Conservation (phyloP, 2,329 filamentous ascomycete genomes). For the Beauveria brongniartii region DNA sequence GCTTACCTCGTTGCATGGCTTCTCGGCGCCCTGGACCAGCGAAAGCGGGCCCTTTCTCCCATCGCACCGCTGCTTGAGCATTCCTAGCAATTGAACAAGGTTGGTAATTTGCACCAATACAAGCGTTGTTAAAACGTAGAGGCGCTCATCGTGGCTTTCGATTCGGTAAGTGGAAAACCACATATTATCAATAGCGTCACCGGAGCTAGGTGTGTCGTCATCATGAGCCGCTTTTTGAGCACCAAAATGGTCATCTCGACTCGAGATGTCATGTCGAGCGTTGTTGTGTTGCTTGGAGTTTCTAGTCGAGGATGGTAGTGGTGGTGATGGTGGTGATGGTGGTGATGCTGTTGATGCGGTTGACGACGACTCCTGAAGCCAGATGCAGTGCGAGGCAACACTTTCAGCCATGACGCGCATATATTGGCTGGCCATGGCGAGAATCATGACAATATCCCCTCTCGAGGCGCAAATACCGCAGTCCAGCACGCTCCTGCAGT, state of each 20-base stretch:
- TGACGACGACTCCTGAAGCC: not conserved
- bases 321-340: not conserved
- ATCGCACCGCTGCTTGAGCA: not conserved
- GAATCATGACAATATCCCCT: not conserved
- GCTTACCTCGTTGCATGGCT: not conserved
- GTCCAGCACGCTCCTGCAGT: not conserved
- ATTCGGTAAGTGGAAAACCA: not conserved
- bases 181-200: not conserved
- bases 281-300: not conserved
- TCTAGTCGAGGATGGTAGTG: not conserved
- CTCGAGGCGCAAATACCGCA: not conserved
- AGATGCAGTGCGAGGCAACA: not conserved
- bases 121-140: not conserved
- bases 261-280: not conserved
- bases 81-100: not conserved
- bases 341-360: not conserved
- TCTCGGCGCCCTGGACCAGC: not conserved
- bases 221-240: not conserved
- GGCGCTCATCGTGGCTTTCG: not conserved
- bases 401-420: not conserved
- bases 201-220: not conserved
- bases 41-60: not conserved
- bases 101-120: not conserved
- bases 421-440: not conserved
- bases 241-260: not conserved